phyloP scores from a whole-genome alignment of 2,329 filamentous ascomycete species.

The Aspergillus transmontanensis region DNA sequence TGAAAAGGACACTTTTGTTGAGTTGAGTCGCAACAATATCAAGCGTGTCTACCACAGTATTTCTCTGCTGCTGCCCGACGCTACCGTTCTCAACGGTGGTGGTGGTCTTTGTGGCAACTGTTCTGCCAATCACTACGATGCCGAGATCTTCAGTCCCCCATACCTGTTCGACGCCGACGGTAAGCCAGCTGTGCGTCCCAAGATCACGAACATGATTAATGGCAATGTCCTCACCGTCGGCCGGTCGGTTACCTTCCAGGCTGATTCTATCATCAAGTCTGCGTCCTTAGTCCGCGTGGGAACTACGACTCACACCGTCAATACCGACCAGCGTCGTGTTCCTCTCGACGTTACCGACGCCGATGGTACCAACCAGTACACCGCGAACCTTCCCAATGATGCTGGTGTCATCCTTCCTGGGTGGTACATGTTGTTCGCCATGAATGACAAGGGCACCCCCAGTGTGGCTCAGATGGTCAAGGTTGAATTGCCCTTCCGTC shows the following conservation, averaged over 20 bases:
- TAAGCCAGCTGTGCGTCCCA: not conserved
- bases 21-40: slow-evolving; percentile 19
- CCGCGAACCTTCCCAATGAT: slow-evolving; percentile 46
- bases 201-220: not conserved
- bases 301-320: slow-evolving; percentile 57
- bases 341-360: slow-evolving; percentile 35
- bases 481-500: not conserved
- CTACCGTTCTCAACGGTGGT: slow-evolving; percentile 53
- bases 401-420: slow-evolving; percentile 55
- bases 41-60: slow-evolving; percentile 51
- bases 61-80: slow-evolving; percentile 54
- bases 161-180: slow-evolving; percentile 51
- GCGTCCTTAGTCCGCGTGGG: slow-evolving; percentile 53
- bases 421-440: slow-evolving; percentile 58
- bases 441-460: slow-evolving; percentile 46
- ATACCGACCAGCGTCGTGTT: slow-evolving; percentile 62
- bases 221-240: not conserved
- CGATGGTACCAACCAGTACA: not conserved
- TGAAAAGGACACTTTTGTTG: slow-evolving; percentile 40
- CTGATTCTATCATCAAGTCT: not conserved
- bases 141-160: slow-evolving; percentile 58
- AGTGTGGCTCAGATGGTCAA: slow-evolving; percentile 46
- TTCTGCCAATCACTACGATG: slow-evolving; percentile 56
- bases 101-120: slow-evolving; percentile 57
- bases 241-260: too few relatives aligned